phyloP scores from a whole-genome alignment of 2,329 filamentous ascomycete genomes.

The Botrytis byssoidea region DNA sequence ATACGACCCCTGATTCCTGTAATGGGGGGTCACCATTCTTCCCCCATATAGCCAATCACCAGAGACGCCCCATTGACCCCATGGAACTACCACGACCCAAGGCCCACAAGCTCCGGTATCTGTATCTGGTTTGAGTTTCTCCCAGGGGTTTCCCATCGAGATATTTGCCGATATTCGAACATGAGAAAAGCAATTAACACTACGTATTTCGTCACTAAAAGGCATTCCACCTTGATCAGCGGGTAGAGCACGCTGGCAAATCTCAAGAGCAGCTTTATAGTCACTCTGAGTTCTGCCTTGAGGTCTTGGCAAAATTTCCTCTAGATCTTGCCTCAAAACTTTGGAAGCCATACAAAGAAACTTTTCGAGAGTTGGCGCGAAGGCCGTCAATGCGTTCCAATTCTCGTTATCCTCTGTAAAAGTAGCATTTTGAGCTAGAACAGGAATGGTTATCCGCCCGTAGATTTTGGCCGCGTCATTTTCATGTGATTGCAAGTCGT shows the following conservation, averaged over 20 bases:
- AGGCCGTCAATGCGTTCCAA: background rate
- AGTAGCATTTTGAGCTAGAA: background rate
- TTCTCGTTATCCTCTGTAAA: background rate
- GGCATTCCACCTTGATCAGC: background rate
- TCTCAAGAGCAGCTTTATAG: background rate
- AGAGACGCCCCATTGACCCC: rapidly evolving
- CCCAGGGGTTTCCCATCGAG: background rate
- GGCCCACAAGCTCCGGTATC: background rate
- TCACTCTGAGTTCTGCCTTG: background rate
- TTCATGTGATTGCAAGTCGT: background rate
- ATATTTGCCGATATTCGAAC: background rate
- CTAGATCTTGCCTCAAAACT: background rate
- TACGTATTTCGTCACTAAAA: background rate
- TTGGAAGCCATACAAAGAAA: background rate
- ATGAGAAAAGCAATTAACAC: background rate
- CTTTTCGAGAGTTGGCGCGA: background rate
- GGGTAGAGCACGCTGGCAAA: background rate
- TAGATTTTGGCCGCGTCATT: rapidly evolving
- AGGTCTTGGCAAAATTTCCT: too few species aligned
- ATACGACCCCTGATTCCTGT: background rate
- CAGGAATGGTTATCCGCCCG: background rate
- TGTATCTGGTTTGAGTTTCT: background rate
- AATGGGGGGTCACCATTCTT: too few species aligned
- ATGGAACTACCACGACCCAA: background rate
- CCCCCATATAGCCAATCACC: background rate